Conservation (phyloP, 495 filamentous ascomycete species). For the Hyphodiscus hymeniophilus region DNA sequence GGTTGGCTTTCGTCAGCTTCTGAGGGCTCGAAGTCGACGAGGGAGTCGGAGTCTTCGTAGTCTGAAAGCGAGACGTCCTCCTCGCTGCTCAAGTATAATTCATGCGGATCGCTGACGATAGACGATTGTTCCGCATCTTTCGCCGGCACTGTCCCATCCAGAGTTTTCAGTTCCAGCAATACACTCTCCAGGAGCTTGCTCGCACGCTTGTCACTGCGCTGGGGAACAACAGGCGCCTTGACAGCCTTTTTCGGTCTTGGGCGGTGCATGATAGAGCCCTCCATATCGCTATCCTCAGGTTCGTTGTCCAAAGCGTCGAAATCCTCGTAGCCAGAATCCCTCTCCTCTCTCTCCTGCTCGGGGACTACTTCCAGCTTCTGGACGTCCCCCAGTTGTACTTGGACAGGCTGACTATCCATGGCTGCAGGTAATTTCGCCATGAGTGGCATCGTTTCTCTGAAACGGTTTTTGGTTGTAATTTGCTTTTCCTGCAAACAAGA, state of each 20-base stretch:
- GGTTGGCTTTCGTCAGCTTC: background rate
- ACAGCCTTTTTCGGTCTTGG: constrained; percentile 8
- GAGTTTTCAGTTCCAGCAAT: constrained; percentile 15
- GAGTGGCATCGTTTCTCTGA: background rate
- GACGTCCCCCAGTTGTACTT: constrained; percentile 1
- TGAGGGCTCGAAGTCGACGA: constrained; percentile 13
- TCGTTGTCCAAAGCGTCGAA: constrained; percentile 16
- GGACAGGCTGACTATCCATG: background rate
- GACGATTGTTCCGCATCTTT: constrained; percentile 7
- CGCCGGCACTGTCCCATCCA: constrained; percentile 6
- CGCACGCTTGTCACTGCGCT: constrained; percentile 18
- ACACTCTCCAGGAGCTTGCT: constrained; percentile 14
- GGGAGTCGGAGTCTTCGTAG: constrained; percentile 15
- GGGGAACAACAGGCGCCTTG: constrained; percentile 15
- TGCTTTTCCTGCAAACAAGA: too few relatives aligned
- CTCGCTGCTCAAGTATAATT: constrained; percentile 22
- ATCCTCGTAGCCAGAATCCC: constrained; percentile 10
- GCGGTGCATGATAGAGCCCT: constrained; percentile 15
- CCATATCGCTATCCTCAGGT: constrained; percentile 17
- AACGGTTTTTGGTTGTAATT: background rate
- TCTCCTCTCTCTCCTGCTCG: constrained; percentile 7
- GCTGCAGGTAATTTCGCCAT: background rate
- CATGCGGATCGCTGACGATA: constrained; percentile 18
- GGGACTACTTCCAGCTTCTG: too few relatives aligned
- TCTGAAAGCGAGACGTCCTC: constrained; percentile 22